Evolutionary conservation across 371 early-diverging fungal species (phyloP).

Genomic region (Mortierella sp.): DNA sequence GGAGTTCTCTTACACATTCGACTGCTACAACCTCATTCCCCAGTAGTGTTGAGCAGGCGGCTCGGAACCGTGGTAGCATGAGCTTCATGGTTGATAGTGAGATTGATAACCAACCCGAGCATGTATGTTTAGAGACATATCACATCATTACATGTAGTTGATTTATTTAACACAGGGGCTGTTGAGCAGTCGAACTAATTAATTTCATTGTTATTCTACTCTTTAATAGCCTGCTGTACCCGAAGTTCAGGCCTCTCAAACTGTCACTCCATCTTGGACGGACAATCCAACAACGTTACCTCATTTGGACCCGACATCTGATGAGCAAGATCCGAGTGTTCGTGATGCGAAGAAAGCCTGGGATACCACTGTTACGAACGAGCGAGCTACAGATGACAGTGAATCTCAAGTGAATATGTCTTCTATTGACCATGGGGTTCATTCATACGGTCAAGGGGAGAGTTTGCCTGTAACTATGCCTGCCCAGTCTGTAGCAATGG

Average conservation of each 20-base stretch:
- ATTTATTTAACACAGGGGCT: no score
- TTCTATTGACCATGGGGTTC: no score
- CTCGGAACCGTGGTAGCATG: constrained; percentile 46
- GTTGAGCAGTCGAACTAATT: no score
- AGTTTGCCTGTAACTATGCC: neutral
- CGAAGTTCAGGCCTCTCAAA: no score
- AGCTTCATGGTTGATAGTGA: constrained; percentile 52
- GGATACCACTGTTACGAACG: neutral
- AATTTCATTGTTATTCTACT: no score
- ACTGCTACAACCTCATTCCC: constrained; percentile 30
- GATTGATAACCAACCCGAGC: constrained; percentile 12
- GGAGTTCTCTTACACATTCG: constrained; percentile 28
- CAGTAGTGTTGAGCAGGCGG: constrained; percentile 32
- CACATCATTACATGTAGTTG: no score
- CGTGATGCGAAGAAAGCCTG: neutral
- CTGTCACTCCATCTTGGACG: neutral
- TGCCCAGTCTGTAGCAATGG: constrained; percentile 1
- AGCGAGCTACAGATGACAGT: no score
- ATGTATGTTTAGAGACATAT: no score
- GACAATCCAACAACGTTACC: neutral
- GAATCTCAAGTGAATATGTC: no score
- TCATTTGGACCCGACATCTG: neutral
- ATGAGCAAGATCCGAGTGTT: neutral
- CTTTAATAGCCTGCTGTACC: no score
- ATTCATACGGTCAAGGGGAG: no score